Evolutionary conservation across 495 filamentous ascomycete species (phyloP).

Genomic region (Hypoxylon lenormandii): DNA sequence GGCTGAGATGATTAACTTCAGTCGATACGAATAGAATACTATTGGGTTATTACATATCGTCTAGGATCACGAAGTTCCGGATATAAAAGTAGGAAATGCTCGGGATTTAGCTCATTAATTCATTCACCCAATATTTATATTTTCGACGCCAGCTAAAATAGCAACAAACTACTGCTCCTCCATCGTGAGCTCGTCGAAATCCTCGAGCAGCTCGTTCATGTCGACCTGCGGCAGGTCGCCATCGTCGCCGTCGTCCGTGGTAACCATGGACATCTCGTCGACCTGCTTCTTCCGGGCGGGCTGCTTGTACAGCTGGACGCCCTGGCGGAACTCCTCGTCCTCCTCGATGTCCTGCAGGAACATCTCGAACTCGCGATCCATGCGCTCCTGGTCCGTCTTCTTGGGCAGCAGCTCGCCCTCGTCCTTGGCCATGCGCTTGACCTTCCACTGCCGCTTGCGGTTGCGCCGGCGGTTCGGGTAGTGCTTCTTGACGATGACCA

Average conservation of each 20-base stretch:
- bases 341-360: constrained; percentile 98
- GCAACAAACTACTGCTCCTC: constrained; percentile 56
- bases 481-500: constrained; percentile 94
- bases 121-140: constrained; percentile 4
- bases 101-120: neutral
- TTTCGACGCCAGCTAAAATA: neutral
- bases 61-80: neutral
- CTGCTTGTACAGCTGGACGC: constrained; percentile 86
- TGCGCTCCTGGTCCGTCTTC: constrained; percentile 82
- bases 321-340: constrained; percentile 85
- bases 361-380: constrained; percentile 93
- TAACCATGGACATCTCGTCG: constrained; percentile 70
- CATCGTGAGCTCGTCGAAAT: constrained; percentile 84
- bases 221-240: constrained; percentile 78
- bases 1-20: too few relatives aligned
- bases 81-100: neutral
- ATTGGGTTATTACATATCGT: neutral
- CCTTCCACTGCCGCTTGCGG: constrained; percentile 86
- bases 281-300: constrained; percentile 53
- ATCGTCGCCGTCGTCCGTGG: constrained; percentile 73
- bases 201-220: constrained; percentile 87
- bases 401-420: constrained; percentile 82
- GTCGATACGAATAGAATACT: neutral
- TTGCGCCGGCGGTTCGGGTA: constrained; percentile 86
- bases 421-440: constrained; percentile 91